phyloP scores from a whole-genome alignment of 1,284 basidiomycete genomes.

The Phylloboletellus chloephorus region DNA sequence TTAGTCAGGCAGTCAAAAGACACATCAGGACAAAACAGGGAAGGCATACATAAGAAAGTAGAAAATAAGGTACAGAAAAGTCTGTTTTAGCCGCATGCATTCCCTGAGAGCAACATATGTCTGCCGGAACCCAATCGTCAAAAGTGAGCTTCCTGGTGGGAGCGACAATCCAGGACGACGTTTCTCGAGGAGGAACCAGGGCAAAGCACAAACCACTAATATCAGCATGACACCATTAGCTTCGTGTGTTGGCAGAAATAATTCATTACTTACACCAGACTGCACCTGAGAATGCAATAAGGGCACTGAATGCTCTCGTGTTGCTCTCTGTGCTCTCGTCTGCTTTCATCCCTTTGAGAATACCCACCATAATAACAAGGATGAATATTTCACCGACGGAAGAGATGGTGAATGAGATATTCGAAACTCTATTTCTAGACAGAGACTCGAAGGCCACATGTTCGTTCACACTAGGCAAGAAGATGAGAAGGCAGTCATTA shows the following conservation, averaged over 20 bases:
- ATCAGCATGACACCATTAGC: conserved; percentile 3
- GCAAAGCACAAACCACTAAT: conserved; percentile 63
- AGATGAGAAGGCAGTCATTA: conserved; percentile 3
- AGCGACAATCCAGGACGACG: conserved; percentile 61
- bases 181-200: conserved; percentile 74
- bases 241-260: background rate
- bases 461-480: conserved; percentile 43
- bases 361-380: conserved; percentile 72
- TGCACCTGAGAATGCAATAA: conserved; percentile 71
- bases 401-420: conserved; percentile 70
- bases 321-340: conserved; percentile 68
- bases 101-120: conserved; percentile 62
- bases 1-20: background rate
- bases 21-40: background rate
- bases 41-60: conserved; percentile 66
- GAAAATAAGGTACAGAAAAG: conserved; percentile 68
- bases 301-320: conserved; percentile 69
- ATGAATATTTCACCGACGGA: conserved; percentile 70
- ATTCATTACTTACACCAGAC: conserved; percentile 61
- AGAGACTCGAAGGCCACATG: conserved; percentile 64
- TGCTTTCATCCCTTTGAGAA: conserved; percentile 63
- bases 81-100: conserved; percentile 69
- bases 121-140: conserved; percentile 70
- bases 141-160: conserved; percentile 56
- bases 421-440: conserved; percentile 71